Evolutionary conservation across 2,329 filamentous ascomycete species (phyloP), one percentile per base, ranked within the genome.

Genomic region (Microcera coccophila): DNA sequence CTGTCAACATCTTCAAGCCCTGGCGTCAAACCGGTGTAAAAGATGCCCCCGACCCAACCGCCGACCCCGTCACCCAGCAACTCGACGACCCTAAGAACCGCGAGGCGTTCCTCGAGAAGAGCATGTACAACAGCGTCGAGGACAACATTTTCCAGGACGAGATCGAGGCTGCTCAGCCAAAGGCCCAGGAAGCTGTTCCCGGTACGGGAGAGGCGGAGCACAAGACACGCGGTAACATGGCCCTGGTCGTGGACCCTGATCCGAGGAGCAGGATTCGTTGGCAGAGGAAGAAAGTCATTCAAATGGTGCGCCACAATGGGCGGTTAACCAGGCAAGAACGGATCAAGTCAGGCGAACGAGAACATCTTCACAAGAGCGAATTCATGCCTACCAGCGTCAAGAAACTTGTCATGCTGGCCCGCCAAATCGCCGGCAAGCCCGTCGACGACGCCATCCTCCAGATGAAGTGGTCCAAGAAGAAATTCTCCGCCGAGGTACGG

Each of bases 391-490:
- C 93, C 3, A 89, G 83, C 37, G 74, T 87, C 51, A 98, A 98
- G 81, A 98, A 98, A 73, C 76, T 98, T 42, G 83, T 85, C 39
- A 84, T 87, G 57, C 71, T 98, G 38, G 84, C 91, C 18, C 81
- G 85, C 42, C 93, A 97, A 70, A 93, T 98, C 60, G 78, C 82
- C 2, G 93, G 93, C 53, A 97, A 96, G 78, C 84, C 84, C n/a
- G 75, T 98, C 48, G 89, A 94, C 44, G 90, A 98, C 26, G 93
- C 93, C 12, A 87, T 97, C 53, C 70, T 87, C 41, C 93, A 98
- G 74, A 95, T 98, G 88, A 81, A 84, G 42, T 97, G 91, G 72
- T 91, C 85, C 65, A 88, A 89, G 74, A 98, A 98, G 79, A 91
- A 90, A 72, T 86, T 85, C 50, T 87, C 91, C 5, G 74, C 79